Conservation (phyloP, 345 rosid genomes). For the Tarenaya hassleriana region DNA sequence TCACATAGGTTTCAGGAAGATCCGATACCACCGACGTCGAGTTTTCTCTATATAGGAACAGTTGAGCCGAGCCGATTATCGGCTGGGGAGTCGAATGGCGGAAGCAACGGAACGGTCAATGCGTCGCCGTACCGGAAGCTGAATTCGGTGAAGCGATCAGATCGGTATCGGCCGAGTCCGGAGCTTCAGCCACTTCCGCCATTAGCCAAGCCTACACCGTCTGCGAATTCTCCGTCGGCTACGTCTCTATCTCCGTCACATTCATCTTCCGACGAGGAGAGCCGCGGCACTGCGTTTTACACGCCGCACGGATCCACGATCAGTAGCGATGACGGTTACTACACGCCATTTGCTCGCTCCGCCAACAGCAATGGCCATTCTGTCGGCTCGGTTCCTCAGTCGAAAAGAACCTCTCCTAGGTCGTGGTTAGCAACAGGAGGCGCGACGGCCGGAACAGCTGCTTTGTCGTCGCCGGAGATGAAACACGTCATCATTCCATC, state of each 20-base stretch:
- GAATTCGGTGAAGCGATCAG: constrained; percentile 63
- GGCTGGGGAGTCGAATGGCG: constrained; percentile 33
- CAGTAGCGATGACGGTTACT: constrained; percentile 61
- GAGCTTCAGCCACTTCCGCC: constrained; percentile 94
- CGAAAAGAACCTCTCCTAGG: constrained; percentile 81
- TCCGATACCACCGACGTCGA: constrained; percentile 56
- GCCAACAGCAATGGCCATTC: constrained; percentile 23
- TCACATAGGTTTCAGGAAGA: constrained; percentile 49
- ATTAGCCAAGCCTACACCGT: constrained; percentile 41
- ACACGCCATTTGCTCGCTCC: constrained; percentile 45
- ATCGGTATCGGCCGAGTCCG: constrained; percentile 89
- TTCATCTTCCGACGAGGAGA: constrained; percentile 54
- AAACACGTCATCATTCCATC: constrained; percentile 80
- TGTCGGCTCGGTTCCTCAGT: constrained; percentile 48
- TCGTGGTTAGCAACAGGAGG: constrained; percentile 30
- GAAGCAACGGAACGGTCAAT: constrained; percentile 29
- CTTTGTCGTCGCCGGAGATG: constrained; percentile 79
- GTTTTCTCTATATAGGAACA: constrained; percentile 80
- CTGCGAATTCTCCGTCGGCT: constrained; percentile 39
- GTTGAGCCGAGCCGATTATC: constrained; percentile 62
- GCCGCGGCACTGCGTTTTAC: constrained; percentile 55
- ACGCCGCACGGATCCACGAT: constrained; percentile 74
- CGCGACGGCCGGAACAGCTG: constrained; percentile 9
- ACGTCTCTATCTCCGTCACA: constrained; percentile 34
- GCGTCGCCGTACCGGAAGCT: constrained; percentile 70